Evolutionary conservation across 2,329 filamentous ascomycete genomes (phyloP).

Genomic region (Coniochaeta sp.): DNA sequence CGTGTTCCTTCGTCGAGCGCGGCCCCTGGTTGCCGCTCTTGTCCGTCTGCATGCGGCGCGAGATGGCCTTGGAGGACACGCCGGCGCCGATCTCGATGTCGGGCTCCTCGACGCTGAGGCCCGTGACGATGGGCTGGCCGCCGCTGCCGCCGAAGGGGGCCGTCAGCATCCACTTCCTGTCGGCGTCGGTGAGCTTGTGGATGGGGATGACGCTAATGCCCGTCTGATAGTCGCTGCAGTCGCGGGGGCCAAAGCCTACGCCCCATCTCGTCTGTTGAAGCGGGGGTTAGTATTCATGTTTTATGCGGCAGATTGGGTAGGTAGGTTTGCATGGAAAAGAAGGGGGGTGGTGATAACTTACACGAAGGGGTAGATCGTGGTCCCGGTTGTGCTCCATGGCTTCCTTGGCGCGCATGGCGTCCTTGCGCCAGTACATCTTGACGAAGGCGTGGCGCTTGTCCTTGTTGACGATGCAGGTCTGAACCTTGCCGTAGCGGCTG

Average conservation of each 20-base stretch:
- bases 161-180: conserved; percentile 93
- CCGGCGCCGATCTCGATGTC: conserved; percentile 98
- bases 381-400: conserved; percentile 77
- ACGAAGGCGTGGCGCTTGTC: conserved; percentile 98
- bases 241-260: conserved; percentile 91
- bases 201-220: conserved; percentile 94
- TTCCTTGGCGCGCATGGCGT: conserved; percentile 76
- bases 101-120: conserved; percentile 90
- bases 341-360: conserved; percentile 34
- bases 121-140: conserved; percentile 69
- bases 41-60: conserved; percentile 62
- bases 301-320: too few relatives aligned
- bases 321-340: conserved; percentile 11
- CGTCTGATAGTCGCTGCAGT: conserved; percentile 92
- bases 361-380: conserved; percentile 65
- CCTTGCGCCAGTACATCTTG: conserved; percentile 89
- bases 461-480: conserved; percentile 96
- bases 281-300: conserved; percentile 25
- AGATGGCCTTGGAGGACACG: conserved; percentile 86
- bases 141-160: conserved; percentile 92
- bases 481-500: conserved; percentile 73
- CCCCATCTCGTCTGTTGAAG: conserved; percentile 73
- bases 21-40: conserved; percentile 58
- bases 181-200: conserved; percentile 85
- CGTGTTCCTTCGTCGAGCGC: conserved; percentile 47